phyloP scores from a whole-genome alignment of 2,329 filamentous ascomycete genomes.

The Lasiodiplodia sp. region DNA sequence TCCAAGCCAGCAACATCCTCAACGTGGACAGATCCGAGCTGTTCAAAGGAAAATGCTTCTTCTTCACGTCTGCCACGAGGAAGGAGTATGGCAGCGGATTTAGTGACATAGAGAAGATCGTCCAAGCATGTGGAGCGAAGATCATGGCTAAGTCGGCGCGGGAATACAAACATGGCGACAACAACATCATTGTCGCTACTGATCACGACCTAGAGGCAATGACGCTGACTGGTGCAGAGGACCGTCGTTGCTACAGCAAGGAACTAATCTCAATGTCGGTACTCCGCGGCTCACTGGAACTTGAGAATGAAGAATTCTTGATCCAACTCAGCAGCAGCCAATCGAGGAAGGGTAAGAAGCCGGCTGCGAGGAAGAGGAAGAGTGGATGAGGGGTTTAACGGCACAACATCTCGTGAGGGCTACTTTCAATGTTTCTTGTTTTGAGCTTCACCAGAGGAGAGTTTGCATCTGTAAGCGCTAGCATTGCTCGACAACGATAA shows the following conservation, averaged over 20 bases:
- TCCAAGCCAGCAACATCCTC: conserved; percentile 40
- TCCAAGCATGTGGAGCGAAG: conserved; percentile 48
- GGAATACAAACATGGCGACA: conserved; percentile 33
- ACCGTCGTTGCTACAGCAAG: conserved; percentile 47
- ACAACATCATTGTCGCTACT: conserved; percentile 49
- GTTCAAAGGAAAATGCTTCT: conserved; percentile 58
- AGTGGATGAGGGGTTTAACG: neutral
- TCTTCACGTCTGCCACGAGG: conserved; percentile 54
- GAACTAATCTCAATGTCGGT: conserved; percentile 54
- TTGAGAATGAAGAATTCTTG: conserved; percentile 50
- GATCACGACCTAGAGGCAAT: conserved; percentile 46
- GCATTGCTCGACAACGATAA: neutral
- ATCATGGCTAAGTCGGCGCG: conserved; percentile 40
- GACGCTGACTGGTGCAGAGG: conserved; percentile 41
- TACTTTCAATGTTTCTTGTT: neutral
- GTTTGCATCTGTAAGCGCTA: neutral
- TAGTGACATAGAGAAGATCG: conserved; percentile 49
- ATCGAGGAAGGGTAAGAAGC: conserved; percentile 7
- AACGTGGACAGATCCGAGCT: conserved; percentile 51
- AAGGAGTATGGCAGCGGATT: conserved; percentile 43
- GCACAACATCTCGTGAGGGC: neutral
- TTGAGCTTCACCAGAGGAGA: neutral
- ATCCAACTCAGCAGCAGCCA: conserved; percentile 31
- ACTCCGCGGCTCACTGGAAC: conserved; percentile 51
- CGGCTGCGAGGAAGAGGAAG: conserved; percentile 4